These are phyloP conservation scores for Bathelium albidoporum DNA, from an alignment of 495 filamentous ascomycete genomes.

Conservation along the genomic window DNA sequence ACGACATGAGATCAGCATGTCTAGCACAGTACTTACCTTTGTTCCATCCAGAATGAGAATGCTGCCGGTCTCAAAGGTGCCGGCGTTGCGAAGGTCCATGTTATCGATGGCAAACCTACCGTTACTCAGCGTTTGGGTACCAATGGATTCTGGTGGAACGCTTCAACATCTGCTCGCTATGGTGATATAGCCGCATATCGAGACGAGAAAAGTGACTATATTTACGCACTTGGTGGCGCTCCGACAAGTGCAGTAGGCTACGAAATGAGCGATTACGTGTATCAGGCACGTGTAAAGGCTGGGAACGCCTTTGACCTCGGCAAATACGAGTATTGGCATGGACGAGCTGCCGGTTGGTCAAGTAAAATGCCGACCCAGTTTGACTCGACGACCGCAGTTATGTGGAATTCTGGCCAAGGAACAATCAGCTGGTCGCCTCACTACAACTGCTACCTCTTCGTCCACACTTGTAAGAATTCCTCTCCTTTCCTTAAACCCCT, in stretches of 20 bases:
- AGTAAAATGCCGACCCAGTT: background rate
- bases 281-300: slow-evolving; percentile 29
- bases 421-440: background rate
- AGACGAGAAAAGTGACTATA: slow-evolving; percentile 28
- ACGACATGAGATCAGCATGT: too few species aligned
- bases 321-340: slow-evolving; percentile 34
- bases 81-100: slow-evolving; percentile 27
- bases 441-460: background rate
- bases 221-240: slow-evolving; percentile 30
- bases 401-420: slow-evolving; percentile 1
- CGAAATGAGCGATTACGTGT: slow-evolving; percentile 23
- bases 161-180: slow-evolving; percentile 22
- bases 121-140: slow-evolving; percentile 26
- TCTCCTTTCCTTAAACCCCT: background rate
- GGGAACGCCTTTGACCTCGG: slow-evolving; percentile 26
- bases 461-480: background rate
- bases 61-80: slow-evolving; percentile 25
- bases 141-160: slow-evolving; percentile 29
- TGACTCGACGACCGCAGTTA: background rate
- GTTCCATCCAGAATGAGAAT: slow-evolving; percentile 23
- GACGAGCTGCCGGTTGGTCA: slow-evolving; percentile 8
- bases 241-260: slow-evolving; percentile 21
- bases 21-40: background rate
- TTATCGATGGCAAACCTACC: slow-evolving; percentile 26
- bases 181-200: slow-evolving; percentile 31